Percentiles rank a stretch among this genome's conserved stretches.
phyloP scores from a whole-genome alignment of 2,329 filamentous ascomycete genomes.

The Sporothrix luriei region DNA sequence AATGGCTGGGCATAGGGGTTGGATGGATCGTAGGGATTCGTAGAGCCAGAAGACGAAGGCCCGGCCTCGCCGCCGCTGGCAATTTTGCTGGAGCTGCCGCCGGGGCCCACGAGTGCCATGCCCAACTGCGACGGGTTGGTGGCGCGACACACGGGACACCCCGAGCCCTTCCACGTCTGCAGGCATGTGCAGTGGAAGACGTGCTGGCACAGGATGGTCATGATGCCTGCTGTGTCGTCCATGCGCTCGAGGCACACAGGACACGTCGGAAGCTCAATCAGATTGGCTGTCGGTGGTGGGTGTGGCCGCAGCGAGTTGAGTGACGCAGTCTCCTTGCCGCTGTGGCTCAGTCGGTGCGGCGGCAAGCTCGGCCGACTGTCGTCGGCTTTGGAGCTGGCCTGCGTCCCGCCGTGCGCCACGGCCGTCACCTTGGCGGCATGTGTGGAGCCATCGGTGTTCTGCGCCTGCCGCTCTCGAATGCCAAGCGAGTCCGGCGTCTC shows the following conservation, averaged over 20 bases:
- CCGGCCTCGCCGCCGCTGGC: conserved; percentile 21
- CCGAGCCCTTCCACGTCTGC: conserved; percentile 91
- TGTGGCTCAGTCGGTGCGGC: conserved; percentile 24
- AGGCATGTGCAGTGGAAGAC: conserved; percentile 97
- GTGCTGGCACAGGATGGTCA: conserved; percentile 96
- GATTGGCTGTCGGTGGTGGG: conserved; percentile 71
- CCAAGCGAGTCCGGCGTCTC: conserved; percentile 50
- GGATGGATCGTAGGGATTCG: conserved; percentile 46
- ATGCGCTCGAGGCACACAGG: conserved; percentile 96
- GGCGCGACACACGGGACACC: conserved; percentile 92
- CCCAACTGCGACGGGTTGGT: conserved; percentile 57
- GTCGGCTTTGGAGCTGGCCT: neutral
- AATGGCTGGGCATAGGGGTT: conserved; percentile 60
- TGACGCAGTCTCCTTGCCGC: conserved; percentile 19
- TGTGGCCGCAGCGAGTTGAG: conserved; percentile 59
- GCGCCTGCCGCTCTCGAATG: neutral
- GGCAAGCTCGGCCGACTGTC: conserved; percentile 13
- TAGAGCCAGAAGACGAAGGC: conserved; percentile 17
- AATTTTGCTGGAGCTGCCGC: neutral
- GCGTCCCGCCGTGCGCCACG: neutral
- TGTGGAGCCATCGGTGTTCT: neutral
- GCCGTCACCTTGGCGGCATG: neutral
- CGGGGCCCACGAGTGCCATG: neutral
- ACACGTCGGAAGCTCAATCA: conserved; percentile 91
- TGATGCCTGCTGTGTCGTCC: conserved; percentile 92